Conservation (phyloP, 2,329 filamentous ascomycete genomes). For the Ascochyta viciae-villosae region DNA sequence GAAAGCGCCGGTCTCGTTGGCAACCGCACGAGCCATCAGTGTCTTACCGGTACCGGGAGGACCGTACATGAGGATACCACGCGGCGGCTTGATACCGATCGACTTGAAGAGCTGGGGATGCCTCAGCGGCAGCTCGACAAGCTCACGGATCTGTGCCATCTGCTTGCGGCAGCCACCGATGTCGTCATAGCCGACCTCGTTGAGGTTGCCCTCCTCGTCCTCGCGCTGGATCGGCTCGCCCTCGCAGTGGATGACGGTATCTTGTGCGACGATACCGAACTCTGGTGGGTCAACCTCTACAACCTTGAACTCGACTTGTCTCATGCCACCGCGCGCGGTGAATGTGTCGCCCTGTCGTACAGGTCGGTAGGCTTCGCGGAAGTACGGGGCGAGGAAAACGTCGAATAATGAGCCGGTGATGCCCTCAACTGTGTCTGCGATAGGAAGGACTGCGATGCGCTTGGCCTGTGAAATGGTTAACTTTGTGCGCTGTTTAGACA, state of each 20-base stretch:
- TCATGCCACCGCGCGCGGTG: constrained; percentile 96
- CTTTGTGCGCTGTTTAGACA: neutral
- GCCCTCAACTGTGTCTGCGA: constrained; percentile 97
- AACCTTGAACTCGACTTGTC: constrained; percentile 99
- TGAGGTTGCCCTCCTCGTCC: constrained; percentile 98
- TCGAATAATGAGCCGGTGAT: constrained; percentile 98
- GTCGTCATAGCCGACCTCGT: constrained; percentile 98
- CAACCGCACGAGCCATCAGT: constrained; percentile 96
- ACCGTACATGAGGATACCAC: constrained; percentile 92
- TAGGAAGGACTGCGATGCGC: constrained; percentile 96
- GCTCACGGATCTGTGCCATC: constrained; percentile 99
- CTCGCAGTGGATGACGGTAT: constrained; percentile 98
- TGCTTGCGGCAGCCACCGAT: constrained; percentile 99
- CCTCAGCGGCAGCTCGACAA: constrained; percentile 95
- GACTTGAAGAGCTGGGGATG: constrained; percentile 99
- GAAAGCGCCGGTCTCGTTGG: constrained; percentile 98
- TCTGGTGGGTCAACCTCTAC: constrained; percentile 98
- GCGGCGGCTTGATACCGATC: constrained; percentile 98
- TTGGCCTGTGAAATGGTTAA: constrained; percentile 73
- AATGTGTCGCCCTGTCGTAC: constrained; percentile 98
- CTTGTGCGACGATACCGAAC: constrained; percentile 98
- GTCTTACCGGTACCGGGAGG: constrained; percentile 99
- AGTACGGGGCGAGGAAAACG: constrained; percentile 98
- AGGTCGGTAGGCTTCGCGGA: constrained; percentile 97
- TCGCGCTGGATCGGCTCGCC: constrained; percentile 96